These are phyloP conservation scores for Helianthus tuberosus DNA, from an alignment of 129 eudicot species.

Conservation along the genomic window DNA sequence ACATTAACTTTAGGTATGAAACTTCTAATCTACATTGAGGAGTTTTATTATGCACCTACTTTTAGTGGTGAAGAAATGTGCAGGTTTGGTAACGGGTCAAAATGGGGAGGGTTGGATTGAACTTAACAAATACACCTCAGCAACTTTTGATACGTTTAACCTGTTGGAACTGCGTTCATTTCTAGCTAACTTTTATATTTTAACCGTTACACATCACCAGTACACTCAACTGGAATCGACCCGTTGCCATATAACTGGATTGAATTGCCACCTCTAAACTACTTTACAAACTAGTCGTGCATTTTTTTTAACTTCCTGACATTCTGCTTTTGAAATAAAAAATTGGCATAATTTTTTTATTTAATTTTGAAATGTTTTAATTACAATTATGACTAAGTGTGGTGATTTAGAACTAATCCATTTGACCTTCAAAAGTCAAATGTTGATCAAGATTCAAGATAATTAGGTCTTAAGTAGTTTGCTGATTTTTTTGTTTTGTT, in stretches of 20 bases:
- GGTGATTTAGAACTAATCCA: conserved; percentile 3
- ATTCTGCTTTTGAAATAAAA: background rate
- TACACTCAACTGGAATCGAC: background rate
- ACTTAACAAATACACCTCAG: background rate
- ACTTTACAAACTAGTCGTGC: background rate
- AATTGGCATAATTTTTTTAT: background rate
- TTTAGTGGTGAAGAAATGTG: conserved; percentile 5
- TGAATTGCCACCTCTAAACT: background rate
- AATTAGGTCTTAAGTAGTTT: background rate
- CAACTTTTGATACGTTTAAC: background rate
- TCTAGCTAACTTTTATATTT: background rate
- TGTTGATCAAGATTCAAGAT: background rate
- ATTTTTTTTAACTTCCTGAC: background rate
- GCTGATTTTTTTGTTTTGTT: background rate
- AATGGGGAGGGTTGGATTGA: background rate
- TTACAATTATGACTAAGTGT: background rate
- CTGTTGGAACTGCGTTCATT: background rate
- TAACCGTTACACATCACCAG: background rate
- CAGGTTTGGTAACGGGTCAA: background rate
- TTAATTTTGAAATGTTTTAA: background rate
- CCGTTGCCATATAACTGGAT: background rate
- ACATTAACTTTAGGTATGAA: conserved; percentile 35
- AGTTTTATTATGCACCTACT: background rate
- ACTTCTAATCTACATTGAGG: conserved; percentile 15
- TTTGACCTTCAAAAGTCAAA: conserved; percentile 4